Base-by-base conservation (phyloP, 2,329 filamentous ascomycete species). In the Trichoderma semiorbis region DNA sequence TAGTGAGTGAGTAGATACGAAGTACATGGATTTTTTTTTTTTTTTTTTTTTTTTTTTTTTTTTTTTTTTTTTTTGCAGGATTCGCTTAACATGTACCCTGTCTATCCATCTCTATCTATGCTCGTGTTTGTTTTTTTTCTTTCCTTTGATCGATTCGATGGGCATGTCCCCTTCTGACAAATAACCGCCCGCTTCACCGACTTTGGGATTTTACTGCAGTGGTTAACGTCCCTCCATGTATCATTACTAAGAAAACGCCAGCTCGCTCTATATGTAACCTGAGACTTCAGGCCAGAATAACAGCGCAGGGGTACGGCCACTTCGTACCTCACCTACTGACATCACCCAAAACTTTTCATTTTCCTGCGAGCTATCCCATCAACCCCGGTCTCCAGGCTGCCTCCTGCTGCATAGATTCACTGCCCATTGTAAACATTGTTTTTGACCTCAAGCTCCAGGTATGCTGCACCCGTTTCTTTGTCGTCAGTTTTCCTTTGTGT, bases 251-350 rank as follows among this genome's bases (percentile, higher is more conserved):
- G 0, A 1, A 7, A 50, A 14, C 11, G 1, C n/a, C 43, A 50
- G 43, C 43, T 21, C n/a, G 3, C 43, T 47, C n/a, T 21, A 21
- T 18, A 11, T n/a, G 8, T 28, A 70, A 79, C 79, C 78, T 80
- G 77, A 81, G 75, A 79, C 76, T 78, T 81, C 78, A 80, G 79
- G 79, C 79, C 74, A 72, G 74, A 76, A 69, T n/a, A 47, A 18
- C 43, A 21, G 43, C 18, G 43, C 43, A 3, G 43, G 43, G 34
- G 36, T 69, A 57, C 36, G 14, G n/a, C 1, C 43, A 21, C 43
- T 50, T 50, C 43, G 43, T 50, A 50, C 43, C 43, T 50, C 43
- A 21, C 43, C 36, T 50, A 70, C 50, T 70, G 68, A 66, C 68
- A 64, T 66, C 60, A 70, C 68, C 60, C 68, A 79, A 79, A 77